phyloP scores from a whole-genome alignment of 2,329 filamentous ascomycete genomes.

The Chaetomiaceae sp. region DNA sequence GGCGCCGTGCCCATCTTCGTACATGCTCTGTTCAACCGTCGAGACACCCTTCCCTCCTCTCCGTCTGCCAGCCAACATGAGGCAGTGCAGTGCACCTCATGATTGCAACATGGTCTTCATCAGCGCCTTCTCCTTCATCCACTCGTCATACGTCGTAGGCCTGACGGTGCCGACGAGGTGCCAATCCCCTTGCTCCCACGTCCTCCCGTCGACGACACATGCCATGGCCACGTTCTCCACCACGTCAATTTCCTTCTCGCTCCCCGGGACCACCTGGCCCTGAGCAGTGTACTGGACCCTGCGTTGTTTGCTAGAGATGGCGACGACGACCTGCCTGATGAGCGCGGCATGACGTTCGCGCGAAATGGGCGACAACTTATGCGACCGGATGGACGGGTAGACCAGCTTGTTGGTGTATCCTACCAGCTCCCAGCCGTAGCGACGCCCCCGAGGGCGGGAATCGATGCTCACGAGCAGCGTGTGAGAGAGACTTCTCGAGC shows the following conservation, averaged over 20 bases:
- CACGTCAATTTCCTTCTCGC: conserved; percentile 48
- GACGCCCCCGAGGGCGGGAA: conserved; percentile 42
- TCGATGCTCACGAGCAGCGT: conserved; percentile 51
- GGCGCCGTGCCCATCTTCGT: neutral
- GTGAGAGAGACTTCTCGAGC: conserved; percentile 47
- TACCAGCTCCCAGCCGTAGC: conserved; percentile 51
- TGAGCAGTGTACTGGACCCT: conserved; percentile 39
- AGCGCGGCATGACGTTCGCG: conserved; percentile 35
- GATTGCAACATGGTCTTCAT: conserved; percentile 28
- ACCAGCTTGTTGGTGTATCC: conserved; percentile 39
- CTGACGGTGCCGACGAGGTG: conserved; percentile 59
- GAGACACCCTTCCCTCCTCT: neutral
- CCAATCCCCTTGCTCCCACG: conserved; percentile 51
- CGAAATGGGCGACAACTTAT: conserved; percentile 47
- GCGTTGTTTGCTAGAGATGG: conserved; percentile 53
- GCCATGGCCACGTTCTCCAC: conserved; percentile 63
- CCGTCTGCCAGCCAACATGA: too few species aligned
- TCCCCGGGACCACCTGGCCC: conserved; percentile 38
- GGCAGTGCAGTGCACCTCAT: too few species aligned
- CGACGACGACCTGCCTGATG: conserved; percentile 57
- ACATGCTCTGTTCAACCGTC: neutral
- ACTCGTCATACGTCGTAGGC: conserved; percentile 46
- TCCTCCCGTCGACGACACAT: conserved; percentile 39
- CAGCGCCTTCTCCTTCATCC: conserved; percentile 34
- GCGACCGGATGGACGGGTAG: conserved; percentile 49